A percentile compares a stretch with the other conserved stretches of the same genome.
Evolutionary conservation across 768 basidiomycete species (phyloP).

Genomic region (Macrolepiota dolichaula): DNA sequence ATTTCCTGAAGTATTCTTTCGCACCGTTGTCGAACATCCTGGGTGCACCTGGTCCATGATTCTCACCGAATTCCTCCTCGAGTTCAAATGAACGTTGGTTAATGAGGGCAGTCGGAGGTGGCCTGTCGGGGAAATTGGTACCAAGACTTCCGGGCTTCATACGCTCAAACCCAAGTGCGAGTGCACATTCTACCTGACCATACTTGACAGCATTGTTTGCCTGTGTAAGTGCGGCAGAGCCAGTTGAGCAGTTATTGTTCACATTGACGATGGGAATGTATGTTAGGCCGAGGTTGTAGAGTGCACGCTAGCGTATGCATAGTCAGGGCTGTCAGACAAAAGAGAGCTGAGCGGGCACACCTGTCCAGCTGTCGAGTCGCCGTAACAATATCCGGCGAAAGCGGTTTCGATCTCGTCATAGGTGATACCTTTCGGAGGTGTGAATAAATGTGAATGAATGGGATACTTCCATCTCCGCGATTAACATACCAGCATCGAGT

Average conservation of each 20-base stretch:
- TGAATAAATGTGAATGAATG: not conserved
- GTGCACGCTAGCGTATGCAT: slow-evolving; percentile 47
- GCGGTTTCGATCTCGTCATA: slow-evolving; percentile 76
- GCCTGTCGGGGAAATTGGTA: slow-evolving; percentile 57
- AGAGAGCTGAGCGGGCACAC: slow-evolving; percentile 27
- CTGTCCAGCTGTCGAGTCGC: slow-evolving; percentile 77
- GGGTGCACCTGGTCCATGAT: slow-evolving; percentile 67
- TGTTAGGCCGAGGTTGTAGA: slow-evolving; percentile 83
- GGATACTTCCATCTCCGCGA: not conserved
- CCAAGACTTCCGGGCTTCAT: slow-evolving; percentile 76
- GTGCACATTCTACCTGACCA: slow-evolving; percentile 66
- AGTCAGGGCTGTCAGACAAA: not conserved
- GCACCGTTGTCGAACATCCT: slow-evolving; percentile 74
- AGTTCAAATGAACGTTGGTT: slow-evolving; percentile 40
- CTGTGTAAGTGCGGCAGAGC: slow-evolving; percentile 72
- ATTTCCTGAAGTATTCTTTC: slow-evolving; percentile 74
- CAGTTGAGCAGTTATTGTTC: slow-evolving; percentile 87
- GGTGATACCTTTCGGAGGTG: slow-evolving; percentile 55
- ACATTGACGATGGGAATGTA: slow-evolving; percentile 83
- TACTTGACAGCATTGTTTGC: slow-evolving; percentile 70
- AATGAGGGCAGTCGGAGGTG: slow-evolving; percentile 46
- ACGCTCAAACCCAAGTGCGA: slow-evolving; percentile 86
- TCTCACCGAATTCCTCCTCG: slow-evolving; percentile 52
- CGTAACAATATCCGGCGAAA: slow-evolving; percentile 76
- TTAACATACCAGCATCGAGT: slow-evolving; percentile 67